Evolutionary conservation across 768 basidiomycete genomes (phyloP), one percentile per base, ranked within the genome.

Genomic region (Jaapia argillacea): DNA sequence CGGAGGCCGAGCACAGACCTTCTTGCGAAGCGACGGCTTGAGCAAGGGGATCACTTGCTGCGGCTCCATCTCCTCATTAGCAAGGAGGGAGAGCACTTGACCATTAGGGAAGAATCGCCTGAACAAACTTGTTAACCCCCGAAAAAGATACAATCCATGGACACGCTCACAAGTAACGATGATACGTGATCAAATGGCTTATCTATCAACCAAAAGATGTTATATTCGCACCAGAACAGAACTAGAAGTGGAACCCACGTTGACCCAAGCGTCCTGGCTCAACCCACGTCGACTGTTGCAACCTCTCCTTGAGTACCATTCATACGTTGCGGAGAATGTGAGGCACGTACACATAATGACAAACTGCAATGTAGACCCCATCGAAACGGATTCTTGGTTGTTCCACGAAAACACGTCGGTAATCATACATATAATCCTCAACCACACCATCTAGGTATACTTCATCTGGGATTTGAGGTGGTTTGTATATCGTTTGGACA

Each of bases 31-130:
- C 3, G 77, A 72, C 13, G 84, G 85, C 45, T 83, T 83, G 41
- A 94, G 70, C 5, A 79, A 60, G 5, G 81, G 84, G 43, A 96
- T 82, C 18, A 90, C 70, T 47, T 85, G 69, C 21, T 77, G 70
- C 3, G 86, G 88, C 0, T 70, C 55, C 38, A 71, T 58, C 51
- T 85, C 85, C 53, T 92, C 90, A 49, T 89, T 91, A 1, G 85
- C 73, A 13, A 93, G 73, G 2, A 92, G 71, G 20, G 88, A 91
- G 5, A 94, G 71, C 3, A 93, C 92, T 54, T 78, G 74, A 2
- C 92, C 92, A 49, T 87, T 77, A 0, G 88, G 81, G 51, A 84
- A 84, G 67, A 94, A 94, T 22, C 92, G 87, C 36, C 86, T 89
- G 52, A 1, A 24, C 28, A 10, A 33, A 10, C 10, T 10, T 33